phyloP scores from a whole-genome alignment of 2,329 filamentous ascomycete species.

The Emmonsiellopsis sp. region DNA sequence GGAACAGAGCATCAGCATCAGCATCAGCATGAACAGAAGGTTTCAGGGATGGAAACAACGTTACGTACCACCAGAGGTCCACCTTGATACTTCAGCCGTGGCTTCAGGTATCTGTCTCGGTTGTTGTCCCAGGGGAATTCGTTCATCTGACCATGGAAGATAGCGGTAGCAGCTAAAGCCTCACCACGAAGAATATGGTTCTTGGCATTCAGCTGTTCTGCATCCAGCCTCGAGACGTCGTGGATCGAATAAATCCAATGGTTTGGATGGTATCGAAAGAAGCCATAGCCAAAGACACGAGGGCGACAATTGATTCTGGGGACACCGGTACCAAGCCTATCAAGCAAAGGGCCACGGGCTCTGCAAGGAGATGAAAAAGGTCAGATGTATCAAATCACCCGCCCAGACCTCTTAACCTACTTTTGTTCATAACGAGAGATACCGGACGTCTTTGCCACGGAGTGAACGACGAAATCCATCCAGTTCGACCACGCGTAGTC shows the following conservation, averaged over 20 bases:
- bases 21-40: not conserved
- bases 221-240: not conserved
- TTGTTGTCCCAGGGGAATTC: not conserved
- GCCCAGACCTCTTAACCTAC: not conserved
- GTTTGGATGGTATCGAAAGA: not conserved
- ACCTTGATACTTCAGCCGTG: not conserved
- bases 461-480: conserved; percentile 1
- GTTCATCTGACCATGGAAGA: conserved; percentile 4
- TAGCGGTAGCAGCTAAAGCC: not conserved
- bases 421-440: not conserved
- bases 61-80: not conserved
- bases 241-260: conserved; percentile 1
- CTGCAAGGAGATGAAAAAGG: not conserved
- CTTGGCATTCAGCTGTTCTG: not conserved
- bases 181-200: conserved; percentile 1
- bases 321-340: not conserved
- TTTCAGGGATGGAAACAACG: not conserved
- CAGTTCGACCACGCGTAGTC: conserved; percentile 4
- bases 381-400: not conserved
- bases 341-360: not conserved
- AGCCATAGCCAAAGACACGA: not conserved
- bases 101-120: not conserved
- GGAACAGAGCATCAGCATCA: not conserved
- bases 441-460: not conserved
- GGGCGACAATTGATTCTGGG: not conserved